Conservation (phyloP, 1,284 basidiomycete species). For the Takashimella koratensis region DNA sequence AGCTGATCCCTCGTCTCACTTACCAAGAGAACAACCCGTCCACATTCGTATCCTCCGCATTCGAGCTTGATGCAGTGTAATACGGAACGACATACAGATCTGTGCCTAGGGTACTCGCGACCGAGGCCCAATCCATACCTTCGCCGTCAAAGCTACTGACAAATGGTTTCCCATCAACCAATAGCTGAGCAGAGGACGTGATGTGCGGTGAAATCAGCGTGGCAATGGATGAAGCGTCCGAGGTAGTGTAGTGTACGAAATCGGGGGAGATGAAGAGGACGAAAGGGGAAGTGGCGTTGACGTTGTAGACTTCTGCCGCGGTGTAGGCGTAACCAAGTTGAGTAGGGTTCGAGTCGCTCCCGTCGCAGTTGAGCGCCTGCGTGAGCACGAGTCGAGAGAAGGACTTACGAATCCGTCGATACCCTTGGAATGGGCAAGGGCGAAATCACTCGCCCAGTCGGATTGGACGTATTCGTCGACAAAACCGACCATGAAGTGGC, state of each 20-base stretch:
- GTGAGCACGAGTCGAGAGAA: not conserved
- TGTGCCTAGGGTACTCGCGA: not conserved
- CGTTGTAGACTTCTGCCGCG: not conserved
- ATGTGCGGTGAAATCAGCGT: not conserved
- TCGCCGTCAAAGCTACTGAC: not conserved
- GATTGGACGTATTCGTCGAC: constrained; percentile 19
- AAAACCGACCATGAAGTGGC: constrained; percentile 46
- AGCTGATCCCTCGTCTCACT: no score
- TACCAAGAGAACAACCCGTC: constrained; percentile 1
- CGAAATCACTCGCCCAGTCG: not conserved
- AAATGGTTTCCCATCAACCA: not conserved
- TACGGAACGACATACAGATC: not conserved
- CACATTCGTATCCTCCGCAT: not conserved
- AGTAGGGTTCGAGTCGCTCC: not conserved
- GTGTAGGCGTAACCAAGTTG: not conserved
- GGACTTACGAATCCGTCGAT: constrained; percentile 3
- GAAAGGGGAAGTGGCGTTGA: no score
- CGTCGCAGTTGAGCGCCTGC: constrained; percentile 1
- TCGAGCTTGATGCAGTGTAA: no score
- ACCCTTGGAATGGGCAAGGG: constrained; percentile 1
- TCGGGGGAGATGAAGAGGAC: not conserved
- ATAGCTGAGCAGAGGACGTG: not conserved
- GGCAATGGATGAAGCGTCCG: not conserved
- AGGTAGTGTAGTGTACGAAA: not conserved
- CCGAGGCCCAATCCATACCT: constrained; percentile 3